Evolutionary conservation across 2,329 filamentous ascomycete genomes (phyloP).

Genomic region (Acarospora socialis): DNA sequence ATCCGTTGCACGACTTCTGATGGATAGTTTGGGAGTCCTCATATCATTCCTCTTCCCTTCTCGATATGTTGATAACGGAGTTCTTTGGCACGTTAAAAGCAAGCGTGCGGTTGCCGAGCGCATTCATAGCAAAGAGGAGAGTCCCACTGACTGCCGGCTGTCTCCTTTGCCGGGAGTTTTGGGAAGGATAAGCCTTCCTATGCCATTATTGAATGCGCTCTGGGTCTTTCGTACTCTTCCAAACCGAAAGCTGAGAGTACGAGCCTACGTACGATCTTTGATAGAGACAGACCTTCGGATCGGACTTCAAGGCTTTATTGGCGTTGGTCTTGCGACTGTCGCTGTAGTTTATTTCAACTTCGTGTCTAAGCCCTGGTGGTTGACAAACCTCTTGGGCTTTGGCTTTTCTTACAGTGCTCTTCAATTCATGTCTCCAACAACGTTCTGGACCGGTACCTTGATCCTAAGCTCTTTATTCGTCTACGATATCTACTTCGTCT

Average conservation of each 20-base stretch:
- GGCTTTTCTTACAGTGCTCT: slow-evolving; percentile 74
- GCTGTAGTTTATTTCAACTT: slow-evolving; percentile 51
- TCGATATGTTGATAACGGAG: slow-evolving; percentile 43
- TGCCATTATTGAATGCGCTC: background rate
- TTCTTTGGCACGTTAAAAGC: slow-evolving; percentile 35
- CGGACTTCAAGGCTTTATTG: slow-evolving; percentile 37
- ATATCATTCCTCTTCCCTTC: slow-evolving; percentile 59
- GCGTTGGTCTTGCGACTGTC: slow-evolving; percentile 39
- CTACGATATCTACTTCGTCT: slow-evolving; percentile 71
- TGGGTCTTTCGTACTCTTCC: slow-evolving; percentile 31
- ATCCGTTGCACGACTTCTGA: slow-evolving; percentile 57
- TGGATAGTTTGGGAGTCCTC: slow-evolving; percentile 52
- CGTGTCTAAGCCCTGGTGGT: slow-evolving; percentile 47
- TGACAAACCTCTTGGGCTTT: slow-evolving; percentile 79
- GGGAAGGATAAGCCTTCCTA: slow-evolving; percentile 1
- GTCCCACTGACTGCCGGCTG: too few species aligned
- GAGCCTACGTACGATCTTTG: slow-evolving; percentile 40
- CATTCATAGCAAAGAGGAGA: too few species aligned
- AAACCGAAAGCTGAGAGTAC: slow-evolving; percentile 37
- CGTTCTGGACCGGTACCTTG: slow-evolving; percentile 65
- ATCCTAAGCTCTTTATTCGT: slow-evolving; percentile 72
- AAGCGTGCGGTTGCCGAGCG: slow-evolving; percentile 17
- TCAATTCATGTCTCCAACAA: slow-evolving; percentile 75
- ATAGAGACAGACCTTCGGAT: slow-evolving; percentile 29
- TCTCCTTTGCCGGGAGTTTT: slow-evolving; percentile 8